Conservation (phyloP, 140 eudicot genomes). For the Flaveria floridana region DNA sequence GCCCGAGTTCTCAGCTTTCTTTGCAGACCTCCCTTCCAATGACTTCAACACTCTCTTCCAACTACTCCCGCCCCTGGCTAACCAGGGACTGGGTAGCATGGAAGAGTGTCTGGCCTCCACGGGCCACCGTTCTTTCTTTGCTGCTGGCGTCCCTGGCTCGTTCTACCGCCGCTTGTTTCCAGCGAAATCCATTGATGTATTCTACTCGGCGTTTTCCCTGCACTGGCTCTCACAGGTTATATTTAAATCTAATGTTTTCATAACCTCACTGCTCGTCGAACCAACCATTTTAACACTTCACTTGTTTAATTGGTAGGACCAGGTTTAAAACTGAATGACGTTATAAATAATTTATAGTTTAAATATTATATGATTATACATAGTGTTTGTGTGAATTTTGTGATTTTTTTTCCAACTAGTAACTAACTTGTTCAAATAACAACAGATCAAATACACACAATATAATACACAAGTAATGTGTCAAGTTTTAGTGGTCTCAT, state of each 20-base stretch:
- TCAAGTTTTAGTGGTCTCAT: not conserved
- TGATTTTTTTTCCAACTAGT: too few species aligned
- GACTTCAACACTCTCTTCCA: conserved; percentile 97
- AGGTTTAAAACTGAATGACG: too few species aligned
- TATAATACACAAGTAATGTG: too few species aligned
- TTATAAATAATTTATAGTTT: too few species aligned
- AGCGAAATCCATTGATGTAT: conserved; percentile 60
- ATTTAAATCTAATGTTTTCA: not conserved
- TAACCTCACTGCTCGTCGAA: too few species aligned
- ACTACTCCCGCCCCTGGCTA: conserved; percentile 66
- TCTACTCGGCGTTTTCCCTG: conserved; percentile 85
- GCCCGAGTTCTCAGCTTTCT: conserved; percentile 91
- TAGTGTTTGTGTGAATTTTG: too few species aligned
- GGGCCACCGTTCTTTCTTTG: conserved; percentile 71
- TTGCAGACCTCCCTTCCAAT: conserved; percentile 85
- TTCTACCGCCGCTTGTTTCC: conserved; percentile 86
- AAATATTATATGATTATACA: too few species aligned
- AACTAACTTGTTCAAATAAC: too few species aligned
- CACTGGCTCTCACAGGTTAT: conserved; percentile 84
- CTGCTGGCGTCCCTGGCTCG: conserved; percentile 87
- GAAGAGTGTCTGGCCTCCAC: conserved; percentile 81
- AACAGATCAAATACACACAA: too few species aligned
- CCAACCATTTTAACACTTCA: too few species aligned
- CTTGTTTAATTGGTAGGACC: too few species aligned
- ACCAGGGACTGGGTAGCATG: conserved; percentile 62